Base-by-base conservation (phyloP, 257 asterid species). In the Ophiorrhiza pumila region DNA sequence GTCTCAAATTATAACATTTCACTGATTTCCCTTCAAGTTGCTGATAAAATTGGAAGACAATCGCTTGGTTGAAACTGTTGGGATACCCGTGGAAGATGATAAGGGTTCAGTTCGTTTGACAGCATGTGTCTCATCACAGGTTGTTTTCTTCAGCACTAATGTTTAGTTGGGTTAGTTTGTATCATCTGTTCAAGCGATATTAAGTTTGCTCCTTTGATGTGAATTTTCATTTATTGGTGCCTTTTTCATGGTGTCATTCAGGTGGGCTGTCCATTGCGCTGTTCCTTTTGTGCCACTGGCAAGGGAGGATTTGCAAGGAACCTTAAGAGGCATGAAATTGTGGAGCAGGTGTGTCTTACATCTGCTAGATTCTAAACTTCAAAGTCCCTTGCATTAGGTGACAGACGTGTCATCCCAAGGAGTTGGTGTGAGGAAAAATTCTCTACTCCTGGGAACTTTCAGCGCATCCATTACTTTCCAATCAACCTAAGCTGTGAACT, bases 111-210 rank as follows among this genome's bases (percentile, higher is more conserved):
- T 56, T 65, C 92, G 99, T 73, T 83, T 94, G 80, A 94, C 99
- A 70, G 99, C 97, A 56, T 94, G 99, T 82, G 93, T 94, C 71
- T 94, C 97, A 55, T 94, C 99, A 25, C 99, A 94, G 96, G 99
- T 91, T 68, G 74, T 46, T 59, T 76, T 72, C 50, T 34, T 14
- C 58, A 49, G 18, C 43, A 42, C 55, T 55, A 42, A 12, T 37
- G 27, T 72, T 27, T 46, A 3, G 46, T 14, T 66, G 46, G 39
- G 13, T 65, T 31, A 25, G 7, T 37, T 65, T 39, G 31, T n/a
- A 43, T 41, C 61, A 25, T 35, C 41, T 15, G 9, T 46, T 45
- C 13, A 22, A 34, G 58, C 3, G 29, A 14, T 6, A 8, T 10
- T 5, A n/a, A 13, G 32, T 37, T 57, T 9, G 11, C 31, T n/a